Evolutionary conservation across 306 rosid genomes (phyloP), one percentile per base, ranked within the genome.

Genomic region (Rosa chinensis): DNA sequence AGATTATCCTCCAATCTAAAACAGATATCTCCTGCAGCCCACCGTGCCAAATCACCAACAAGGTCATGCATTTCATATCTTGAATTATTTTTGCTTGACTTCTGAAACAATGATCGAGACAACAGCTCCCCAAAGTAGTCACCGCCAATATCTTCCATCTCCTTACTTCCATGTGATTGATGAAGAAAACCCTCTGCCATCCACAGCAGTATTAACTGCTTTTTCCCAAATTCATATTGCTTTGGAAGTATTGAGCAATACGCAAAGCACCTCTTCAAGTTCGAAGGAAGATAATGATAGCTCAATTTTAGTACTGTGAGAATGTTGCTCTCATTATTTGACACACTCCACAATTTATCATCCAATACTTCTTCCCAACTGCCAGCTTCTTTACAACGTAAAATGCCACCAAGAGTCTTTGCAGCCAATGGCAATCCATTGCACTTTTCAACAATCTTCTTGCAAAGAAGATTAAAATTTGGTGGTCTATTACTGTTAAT

Each of bases 191-290:
- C 79, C 73, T 86, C 84, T 6, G 87, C 89, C 85, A 83, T 86
- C 89, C 89, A 86, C 1, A 83, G 6, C 10, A 47, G 45, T 23
- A 84, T 43, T 2, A 87, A 8, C 17, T 72, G 48, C 13, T 58
- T 70, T n/a, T 76, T 79, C 5, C 53, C 13, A 5, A 84, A 47
- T 52, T 18, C 49, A 52, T 74, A 79, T 62, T 49, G 85, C 43
- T 77, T 80, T 0, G 86, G 85, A 0, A 87, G 56, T 21, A 87
- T 73, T 0, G 85, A 84, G 10, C 84, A 81, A 71, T 83, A 86
- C 11, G 89, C 82, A 83, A 86, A 86, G 7, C 89, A 86, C 11
- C 66, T 62, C 4, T 86, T 86, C 14, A 86, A 25, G 18, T 43
- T 49, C 0, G 71, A 59, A 0, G 89, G 78, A 1, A 83, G 74